phyloP scores from a whole-genome alignment of 2,329 filamentous ascomycete genomes.

The Apiospora malaysiana region DNA sequence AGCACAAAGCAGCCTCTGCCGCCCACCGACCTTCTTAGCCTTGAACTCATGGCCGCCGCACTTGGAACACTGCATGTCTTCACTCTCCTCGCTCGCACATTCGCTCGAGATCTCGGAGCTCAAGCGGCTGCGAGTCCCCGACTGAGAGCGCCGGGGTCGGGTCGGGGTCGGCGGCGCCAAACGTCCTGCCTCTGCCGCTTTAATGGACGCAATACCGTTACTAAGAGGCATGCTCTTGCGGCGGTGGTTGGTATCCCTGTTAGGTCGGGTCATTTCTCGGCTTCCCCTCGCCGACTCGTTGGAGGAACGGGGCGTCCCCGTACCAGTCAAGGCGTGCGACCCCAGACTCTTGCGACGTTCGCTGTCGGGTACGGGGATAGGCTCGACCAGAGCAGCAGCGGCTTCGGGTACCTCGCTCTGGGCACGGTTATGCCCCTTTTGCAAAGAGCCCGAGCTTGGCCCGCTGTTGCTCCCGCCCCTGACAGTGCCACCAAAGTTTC shows the following conservation, averaged over 20 bases:
- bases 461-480: constrained; percentile 10
- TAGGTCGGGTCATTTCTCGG: constrained; percentile 7
- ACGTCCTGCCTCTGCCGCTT: constrained; percentile 8
- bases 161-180: constrained; percentile 19
- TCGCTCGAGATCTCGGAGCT: constrained; percentile 40
- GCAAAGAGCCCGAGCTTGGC: constrained; percentile 14
- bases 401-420: constrained; percentile 16
- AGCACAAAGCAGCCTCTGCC: constrained; percentile 66
- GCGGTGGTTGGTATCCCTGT: constrained; percentile 25
- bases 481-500: constrained; percentile 38
- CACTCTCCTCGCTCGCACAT: constrained; percentile 50
- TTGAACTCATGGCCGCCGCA: constrained; percentile 69
- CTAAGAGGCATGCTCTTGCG: constrained; percentile 31
- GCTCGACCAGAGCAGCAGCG: background rate
- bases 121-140: constrained; percentile 16
- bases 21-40: constrained; percentile 59
- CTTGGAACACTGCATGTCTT: constrained; percentile 58
- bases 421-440: constrained; percentile 17
- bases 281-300: constrained; percentile 19
- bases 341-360: constrained; percentile 32
- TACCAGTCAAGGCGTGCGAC: constrained; percentile 2
- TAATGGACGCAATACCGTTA: background rate
- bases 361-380: constrained; percentile 26
- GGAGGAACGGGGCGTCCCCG: background rate
- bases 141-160: constrained; percentile 19